These are phyloP conservation scores for Tetramitus jugosus DNA, from an alignment of 208 protist species.

Conservation along the genomic window DNA sequence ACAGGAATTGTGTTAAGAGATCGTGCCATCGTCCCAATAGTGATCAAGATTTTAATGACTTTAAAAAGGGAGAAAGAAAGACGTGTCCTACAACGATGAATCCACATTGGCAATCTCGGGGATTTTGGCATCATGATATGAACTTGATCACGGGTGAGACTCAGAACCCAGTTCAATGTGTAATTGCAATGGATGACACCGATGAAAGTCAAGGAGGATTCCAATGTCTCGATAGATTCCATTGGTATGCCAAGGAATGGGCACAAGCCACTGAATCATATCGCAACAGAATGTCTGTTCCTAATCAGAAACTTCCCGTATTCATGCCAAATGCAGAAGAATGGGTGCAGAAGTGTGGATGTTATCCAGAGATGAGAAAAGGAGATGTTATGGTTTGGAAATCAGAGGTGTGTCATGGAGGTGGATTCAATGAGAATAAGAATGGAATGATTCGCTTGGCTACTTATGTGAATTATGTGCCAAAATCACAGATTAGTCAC, in stretches of 20 bases:
- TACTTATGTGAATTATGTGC: neutral
- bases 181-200: neutral
- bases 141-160: neutral
- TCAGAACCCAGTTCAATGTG: neutral
- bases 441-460: neutral
- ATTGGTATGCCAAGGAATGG: neutral
- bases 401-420: neutral
- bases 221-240: neutral
- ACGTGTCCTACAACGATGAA: no score
- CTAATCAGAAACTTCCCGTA: neutral
- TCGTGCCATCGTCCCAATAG: neutral
- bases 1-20: neutral
- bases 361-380: neutral
- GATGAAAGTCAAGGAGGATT: neutral
- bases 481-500: no score
- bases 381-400: neutral
- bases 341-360: neutral
- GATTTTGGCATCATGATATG: neutral
- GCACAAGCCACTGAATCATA: neutral
- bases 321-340: neutral
- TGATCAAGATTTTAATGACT: no score
- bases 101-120: neutral
- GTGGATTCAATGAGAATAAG: neutral
- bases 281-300: neutral
- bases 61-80: neutral